Percentiles rank a stretch among this genome's conserved stretches.
phyloP scores from a whole-genome alignment of 176 grass and related monocot species.

The Eleusine coracana region DNA sequence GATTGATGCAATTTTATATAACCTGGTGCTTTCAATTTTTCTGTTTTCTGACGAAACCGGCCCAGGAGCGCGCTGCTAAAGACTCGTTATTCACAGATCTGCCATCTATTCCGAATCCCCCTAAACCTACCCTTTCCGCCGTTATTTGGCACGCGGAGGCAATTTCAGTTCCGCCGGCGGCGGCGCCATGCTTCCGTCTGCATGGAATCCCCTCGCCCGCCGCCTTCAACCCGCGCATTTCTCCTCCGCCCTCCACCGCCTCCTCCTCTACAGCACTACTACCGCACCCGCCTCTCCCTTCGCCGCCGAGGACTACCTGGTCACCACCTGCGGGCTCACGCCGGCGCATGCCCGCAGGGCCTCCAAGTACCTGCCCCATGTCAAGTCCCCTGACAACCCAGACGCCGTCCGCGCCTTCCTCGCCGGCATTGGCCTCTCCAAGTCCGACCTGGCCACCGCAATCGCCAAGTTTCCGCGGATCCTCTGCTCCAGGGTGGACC shows the following conservation, averaged over 20 bases:
- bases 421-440: constrained; percentile 11
- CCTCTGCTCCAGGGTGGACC: constrained; percentile 5
- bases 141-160: neutral
- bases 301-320: constrained; percentile 45
- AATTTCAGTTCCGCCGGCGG: neutral
- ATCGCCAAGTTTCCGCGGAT: neutral
- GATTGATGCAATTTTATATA: no score
- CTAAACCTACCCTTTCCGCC: neutral
- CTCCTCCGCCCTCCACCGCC: neutral
- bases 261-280: neutral
- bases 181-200: neutral
- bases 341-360: constrained; percentile 8
- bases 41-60: no score
- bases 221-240: neutral
- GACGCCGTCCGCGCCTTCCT: neutral
- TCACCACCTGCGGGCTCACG: constrained; percentile 43
- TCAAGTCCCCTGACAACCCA: neutral
- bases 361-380: neutral
- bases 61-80: no score
- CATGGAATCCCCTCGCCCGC: neutral
- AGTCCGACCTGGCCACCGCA: neutral
- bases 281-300: neutral
- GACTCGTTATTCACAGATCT: no score
- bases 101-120: neutral
- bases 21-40: no score